Percentiles rank a stretch among this genome's conserved stretches.
Conservation (phyloP, 305 asterid genomes). For the Fraxinus albicans region DNA sequence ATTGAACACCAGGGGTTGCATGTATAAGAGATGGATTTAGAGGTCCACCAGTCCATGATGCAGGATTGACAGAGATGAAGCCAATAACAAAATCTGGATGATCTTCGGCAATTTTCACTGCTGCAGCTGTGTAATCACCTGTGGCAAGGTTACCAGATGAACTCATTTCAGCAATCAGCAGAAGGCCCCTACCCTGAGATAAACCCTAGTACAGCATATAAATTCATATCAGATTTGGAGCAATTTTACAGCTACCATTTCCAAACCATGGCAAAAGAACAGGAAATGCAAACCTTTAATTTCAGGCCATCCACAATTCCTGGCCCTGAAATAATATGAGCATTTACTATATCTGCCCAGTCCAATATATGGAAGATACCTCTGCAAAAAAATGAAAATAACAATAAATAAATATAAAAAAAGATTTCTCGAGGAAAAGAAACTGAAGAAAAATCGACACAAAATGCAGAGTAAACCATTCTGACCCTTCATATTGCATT, state of each 20-base stretch:
- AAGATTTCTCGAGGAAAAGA: constrained; percentile 24
- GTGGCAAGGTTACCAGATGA: constrained; percentile 91
- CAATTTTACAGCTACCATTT: neutral
- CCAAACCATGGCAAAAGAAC: neutral
- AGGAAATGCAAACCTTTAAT: constrained; percentile 58
- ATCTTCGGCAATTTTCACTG: constrained; percentile 91
- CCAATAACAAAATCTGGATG: constrained; percentile 95
- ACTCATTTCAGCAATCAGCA: constrained; percentile 98
- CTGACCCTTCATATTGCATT: constrained; percentile 97
- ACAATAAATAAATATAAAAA: neutral
- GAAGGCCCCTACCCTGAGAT: constrained; percentile 77
- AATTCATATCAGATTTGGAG: constrained; percentile 22
- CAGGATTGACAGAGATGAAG: constrained; percentile 91
- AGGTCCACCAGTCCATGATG: constrained; percentile 84
- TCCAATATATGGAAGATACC: constrained; percentile 84
- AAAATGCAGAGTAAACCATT: constrained; percentile 12
- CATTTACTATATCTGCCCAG: constrained; percentile 96
- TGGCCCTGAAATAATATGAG: constrained; percentile 95
- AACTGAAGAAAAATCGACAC: constrained; percentile 5
- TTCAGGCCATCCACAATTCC: constrained; percentile 96
- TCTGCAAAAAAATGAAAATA: constrained; percentile 40
- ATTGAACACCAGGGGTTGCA: constrained; percentile 95
- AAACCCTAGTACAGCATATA: constrained; percentile 56
- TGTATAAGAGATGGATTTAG: constrained; percentile 85
- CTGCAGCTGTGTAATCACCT: constrained; percentile 93